These are phyloP conservation scores for Dryas alaskensis DNA, from an alignment of 306 rosid genomes.

Conservation along the genomic window DNA sequence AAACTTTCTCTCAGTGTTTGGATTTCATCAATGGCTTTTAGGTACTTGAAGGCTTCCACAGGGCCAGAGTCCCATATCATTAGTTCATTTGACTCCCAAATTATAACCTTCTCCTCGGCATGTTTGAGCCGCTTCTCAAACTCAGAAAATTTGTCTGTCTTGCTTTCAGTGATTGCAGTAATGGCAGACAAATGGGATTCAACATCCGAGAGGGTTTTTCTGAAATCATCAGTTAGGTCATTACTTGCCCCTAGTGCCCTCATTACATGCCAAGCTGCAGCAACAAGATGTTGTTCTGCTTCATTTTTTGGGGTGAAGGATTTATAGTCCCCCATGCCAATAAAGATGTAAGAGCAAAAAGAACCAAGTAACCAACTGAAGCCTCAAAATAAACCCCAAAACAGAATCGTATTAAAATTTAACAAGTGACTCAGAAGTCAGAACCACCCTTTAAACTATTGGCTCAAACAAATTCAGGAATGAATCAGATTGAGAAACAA, in stretches of 20 bases:
- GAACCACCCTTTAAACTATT: too few species aligned
- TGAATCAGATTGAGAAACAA: too few species aligned
- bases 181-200: slow-evolving; percentile 56
- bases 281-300: slow-evolving; percentile 49
- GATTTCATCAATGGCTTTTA: slow-evolving; percentile 45
- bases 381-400: not conserved
- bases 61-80: slow-evolving; percentile 45
- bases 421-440: too few species aligned
- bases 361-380: not conserved
- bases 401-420: too few species aligned
- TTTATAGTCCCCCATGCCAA: slow-evolving; percentile 44
- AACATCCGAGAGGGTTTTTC: slow-evolving; percentile 47
- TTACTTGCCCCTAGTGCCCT: slow-evolving; percentile 49
- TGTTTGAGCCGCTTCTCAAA: slow-evolving; percentile 39
- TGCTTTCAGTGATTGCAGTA: slow-evolving; percentile 29
- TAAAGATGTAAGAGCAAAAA: slow-evolving; percentile 1
- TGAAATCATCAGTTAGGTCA: slow-evolving; percentile 41
- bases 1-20: slow-evolving; percentile 39
- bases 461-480: too few species aligned
- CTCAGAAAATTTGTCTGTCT: slow-evolving; percentile 18
- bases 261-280: slow-evolving; percentile 58
- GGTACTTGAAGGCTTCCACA: slow-evolving; percentile 39
- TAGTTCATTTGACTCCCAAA: slow-evolving; percentile 42
- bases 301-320: slow-evolving; percentile 33
- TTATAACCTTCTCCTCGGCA: slow-evolving; percentile 39